Evolutionary conservation across 495 filamentous ascomycete genomes (phyloP).

Genomic region (Talaromyces nanjingensis): DNA sequence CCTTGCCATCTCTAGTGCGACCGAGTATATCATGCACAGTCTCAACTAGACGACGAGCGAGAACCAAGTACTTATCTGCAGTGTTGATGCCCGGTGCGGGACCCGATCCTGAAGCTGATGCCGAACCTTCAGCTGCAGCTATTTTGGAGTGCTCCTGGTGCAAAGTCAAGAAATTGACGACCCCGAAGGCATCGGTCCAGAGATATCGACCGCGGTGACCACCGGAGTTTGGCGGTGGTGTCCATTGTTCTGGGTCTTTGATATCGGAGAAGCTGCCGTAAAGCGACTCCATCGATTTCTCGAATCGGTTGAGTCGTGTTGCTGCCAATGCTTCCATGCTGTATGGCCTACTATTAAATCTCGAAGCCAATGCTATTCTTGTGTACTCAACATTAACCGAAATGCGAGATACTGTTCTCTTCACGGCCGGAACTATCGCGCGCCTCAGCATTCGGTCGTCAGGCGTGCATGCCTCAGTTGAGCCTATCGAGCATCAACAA

Average conservation of each 20-base stretch:
- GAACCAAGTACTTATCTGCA: slow-evolving; percentile 38
- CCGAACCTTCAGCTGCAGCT: slow-evolving; percentile 11
- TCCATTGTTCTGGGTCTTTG: slow-evolving; percentile 28
- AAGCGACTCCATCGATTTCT: slow-evolving; percentile 31
- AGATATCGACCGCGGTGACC: slow-evolving; percentile 61
- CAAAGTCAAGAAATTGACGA: slow-evolving; percentile 59
- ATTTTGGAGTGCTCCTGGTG: slow-evolving; percentile 33
- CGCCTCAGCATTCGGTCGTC: background rate
- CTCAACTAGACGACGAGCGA: slow-evolving; percentile 44
- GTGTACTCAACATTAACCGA: background rate
- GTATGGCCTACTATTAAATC: background rate
- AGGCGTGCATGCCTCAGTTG: background rate
- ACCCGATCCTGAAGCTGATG: background rate
- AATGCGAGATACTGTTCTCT: background rate
- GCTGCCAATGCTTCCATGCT: background rate
- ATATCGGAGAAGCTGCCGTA: slow-evolving; percentile 32
- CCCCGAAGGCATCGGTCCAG: slow-evolving; percentile 65
- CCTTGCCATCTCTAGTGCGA: slow-evolving; percentile 41
- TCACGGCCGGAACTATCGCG: background rate
- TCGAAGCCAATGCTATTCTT: background rate
- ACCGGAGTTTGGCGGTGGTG: slow-evolving; percentile 43
- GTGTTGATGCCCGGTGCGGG: slow-evolving; percentile 11
- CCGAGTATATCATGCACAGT: slow-evolving; percentile 54
- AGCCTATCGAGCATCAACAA: background rate
- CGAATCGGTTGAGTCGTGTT: slow-evolving; percentile 25